Evolutionary conservation across 2,329 filamentous ascomycete species (phyloP), one percentile per base, ranked within the genome.

Genomic region (Chrysoporthe deuterocubensis): DNA sequence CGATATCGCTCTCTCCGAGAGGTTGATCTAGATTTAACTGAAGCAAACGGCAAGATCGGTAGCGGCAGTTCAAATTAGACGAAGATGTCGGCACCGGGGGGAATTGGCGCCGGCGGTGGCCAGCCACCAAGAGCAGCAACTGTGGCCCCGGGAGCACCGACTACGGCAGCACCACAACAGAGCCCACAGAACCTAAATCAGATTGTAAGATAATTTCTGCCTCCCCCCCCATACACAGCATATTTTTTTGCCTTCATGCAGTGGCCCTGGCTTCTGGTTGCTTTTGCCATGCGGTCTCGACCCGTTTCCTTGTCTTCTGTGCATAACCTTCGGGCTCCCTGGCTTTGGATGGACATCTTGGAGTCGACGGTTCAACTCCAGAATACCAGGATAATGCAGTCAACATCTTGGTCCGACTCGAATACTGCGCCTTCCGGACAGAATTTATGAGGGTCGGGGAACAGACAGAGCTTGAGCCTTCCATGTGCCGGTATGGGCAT

Each of bases 141-240:
- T 59, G 54, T 21, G 40, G 32, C 26, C 2, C 50, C 65, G 21
- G 67, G 56, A 13, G 75, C 81, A 21, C 72, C 79, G 5, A 70
- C 77, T 42, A 70, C 80, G 37, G 54, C 1, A 74, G 80, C 91
- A 3, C 93, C 94, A 71, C 93, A 96, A 75, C 97, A 97, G 80
- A 93, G 91, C 2, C 93, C 95, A 71, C 93, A 96, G 75, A 97
- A 97, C 76, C 80, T 97, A 1, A 98, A 98, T 75, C 94, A 97
- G 74, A 98, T 98, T 79, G 95, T 97, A 86, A 87, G 94, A 82
- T 42, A 14, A 50, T 37, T 18, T 84, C 58, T 62, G 52, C 46
- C 60, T 68, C 34, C 67, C 32, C 6, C 21, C 13, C 18, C 37
- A 14, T 52, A 7, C 57, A n/a, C n/a, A 64, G 4, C 21, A 37